Base-by-base conservation (phyloP, 257 asterid genomes). In the Primulina huaijiensis region DNA sequence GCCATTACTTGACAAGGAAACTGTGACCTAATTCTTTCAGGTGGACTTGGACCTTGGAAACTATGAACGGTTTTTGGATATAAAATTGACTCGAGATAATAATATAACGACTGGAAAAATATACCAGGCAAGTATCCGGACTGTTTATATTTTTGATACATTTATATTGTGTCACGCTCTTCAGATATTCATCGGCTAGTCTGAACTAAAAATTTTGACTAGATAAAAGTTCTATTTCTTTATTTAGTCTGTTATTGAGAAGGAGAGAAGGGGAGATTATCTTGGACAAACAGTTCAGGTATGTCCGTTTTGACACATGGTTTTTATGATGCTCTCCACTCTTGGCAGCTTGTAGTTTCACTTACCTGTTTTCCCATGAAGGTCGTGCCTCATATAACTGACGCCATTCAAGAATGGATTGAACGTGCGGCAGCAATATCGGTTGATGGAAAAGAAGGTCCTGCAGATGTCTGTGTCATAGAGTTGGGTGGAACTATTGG, bases 1-100 rank as follows among this genome's bases (percentile, higher is more conserved):
- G 4, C 14, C 60, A 27, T 59, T 59, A 17, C 57, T 60, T 37
- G 19, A 31, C 60, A 58, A 58, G 16, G 56, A 60, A 69, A 76
- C 12, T 8, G 46, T 78, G 73, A 72, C 68, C 57, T 70, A 33
- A 73, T 43, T 73, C 68, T 74, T 56, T 82, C 77, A 92, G 98
- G 98, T 92, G 92, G 98, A 92, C 86, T 85, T 92, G 73, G 98
- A 92, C 85, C 98, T 92, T 62, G 98, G 98, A 57, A 92, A 92
- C 82, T 92, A 92, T 62, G 98, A 92, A 77, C 95, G 98, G 46
- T 92, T 92, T 67, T 82, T 92, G 78, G 92, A 92, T 83, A 84
- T 88, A 66, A 88, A 81, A 70, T 72, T 90, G 78, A 92, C 97
- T 0, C 82, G 95, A 50, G 97, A 92, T 69, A 88, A 92, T 75